phyloP scores from a whole-genome alignment of 108 stramenopile species.

The Cyclotella cryptica region DNA sequence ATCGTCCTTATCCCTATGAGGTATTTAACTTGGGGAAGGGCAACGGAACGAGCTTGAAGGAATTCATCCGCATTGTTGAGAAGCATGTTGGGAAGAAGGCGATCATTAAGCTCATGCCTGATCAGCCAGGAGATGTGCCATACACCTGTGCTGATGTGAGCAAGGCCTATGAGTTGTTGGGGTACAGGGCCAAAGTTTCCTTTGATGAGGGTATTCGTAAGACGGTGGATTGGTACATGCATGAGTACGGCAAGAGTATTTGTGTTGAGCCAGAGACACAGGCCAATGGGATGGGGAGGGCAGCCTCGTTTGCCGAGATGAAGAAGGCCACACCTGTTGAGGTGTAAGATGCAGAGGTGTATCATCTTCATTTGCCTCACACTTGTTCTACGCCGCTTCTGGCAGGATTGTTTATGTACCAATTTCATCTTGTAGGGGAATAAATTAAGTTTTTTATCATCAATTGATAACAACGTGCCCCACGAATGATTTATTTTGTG shows the following conservation, averaged over 20 bases:
- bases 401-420: background rate
- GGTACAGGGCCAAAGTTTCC: constrained; percentile 88
- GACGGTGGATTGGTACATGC: constrained; percentile 93
- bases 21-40: constrained; percentile 98
- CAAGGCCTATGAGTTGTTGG: constrained; percentile 90
- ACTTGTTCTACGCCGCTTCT: background rate
- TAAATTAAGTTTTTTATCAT: background rate
- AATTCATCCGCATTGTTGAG: constrained; percentile 95
- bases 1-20: constrained; percentile 93
- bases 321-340: background rate
- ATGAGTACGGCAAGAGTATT: constrained; percentile 64
- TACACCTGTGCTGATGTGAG: constrained; percentile 96
- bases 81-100: constrained; percentile 89
- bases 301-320: constrained; percentile 60
- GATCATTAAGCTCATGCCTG: constrained; percentile 88
- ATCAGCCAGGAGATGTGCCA: constrained; percentile 99
- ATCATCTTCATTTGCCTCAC: background rate
- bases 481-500: no score
- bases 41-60: constrained; percentile 84
- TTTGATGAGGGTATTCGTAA: constrained; percentile 96
- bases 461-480: no score
- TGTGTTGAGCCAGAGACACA: constrained; percentile 76
- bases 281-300: constrained; percentile 80
- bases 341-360: background rate
- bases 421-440: constrained; percentile 10